Conservation (phyloP, 1,284 basidiomycete species). For the Cryptococcus floricola region DNA sequence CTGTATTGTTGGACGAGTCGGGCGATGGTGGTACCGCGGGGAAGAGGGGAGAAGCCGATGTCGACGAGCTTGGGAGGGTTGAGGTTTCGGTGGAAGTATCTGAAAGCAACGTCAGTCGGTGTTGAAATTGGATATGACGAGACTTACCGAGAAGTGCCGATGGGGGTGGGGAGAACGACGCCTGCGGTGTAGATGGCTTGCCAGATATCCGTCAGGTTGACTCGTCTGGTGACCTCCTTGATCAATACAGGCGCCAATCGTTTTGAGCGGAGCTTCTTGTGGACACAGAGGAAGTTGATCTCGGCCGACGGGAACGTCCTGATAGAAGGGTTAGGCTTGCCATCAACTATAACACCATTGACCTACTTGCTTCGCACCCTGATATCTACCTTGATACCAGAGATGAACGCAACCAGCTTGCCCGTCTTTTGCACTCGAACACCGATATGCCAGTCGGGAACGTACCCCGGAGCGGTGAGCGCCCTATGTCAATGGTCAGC, state of each 20-base stretch:
- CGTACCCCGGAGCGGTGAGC: conserved; percentile 86
- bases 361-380: conserved; percentile 74
- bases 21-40: conserved; percentile 76
- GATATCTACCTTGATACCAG: conserved; percentile 82
- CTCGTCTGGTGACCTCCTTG: conserved; percentile 94
- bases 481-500: conserved; percentile 60
- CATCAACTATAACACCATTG: background rate
- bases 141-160: conserved; percentile 70
- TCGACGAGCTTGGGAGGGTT: conserved; percentile 92
- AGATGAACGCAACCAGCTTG: conserved; percentile 97
- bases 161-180: conserved; percentile 82
- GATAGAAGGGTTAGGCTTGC: conserved; percentile 5
- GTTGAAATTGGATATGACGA: background rate
- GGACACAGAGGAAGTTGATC: conserved; percentile 97
- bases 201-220: conserved; percentile 84
- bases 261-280: conserved; percentile 96
- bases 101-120: conserved; percentile 32
- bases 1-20: conserved; percentile 74
- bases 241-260: conserved; percentile 94
- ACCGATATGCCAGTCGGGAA: conserved; percentile 92
- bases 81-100: conserved; percentile 89
- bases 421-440: conserved; percentile 84
- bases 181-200: conserved; percentile 98
- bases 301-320: conserved; percentile 74
- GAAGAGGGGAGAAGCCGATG: conserved; percentile 82